Evolutionary conservation across 2,329 filamentous ascomycete genomes (phyloP).

Genomic region (Metarhizium rileyi): DNA sequence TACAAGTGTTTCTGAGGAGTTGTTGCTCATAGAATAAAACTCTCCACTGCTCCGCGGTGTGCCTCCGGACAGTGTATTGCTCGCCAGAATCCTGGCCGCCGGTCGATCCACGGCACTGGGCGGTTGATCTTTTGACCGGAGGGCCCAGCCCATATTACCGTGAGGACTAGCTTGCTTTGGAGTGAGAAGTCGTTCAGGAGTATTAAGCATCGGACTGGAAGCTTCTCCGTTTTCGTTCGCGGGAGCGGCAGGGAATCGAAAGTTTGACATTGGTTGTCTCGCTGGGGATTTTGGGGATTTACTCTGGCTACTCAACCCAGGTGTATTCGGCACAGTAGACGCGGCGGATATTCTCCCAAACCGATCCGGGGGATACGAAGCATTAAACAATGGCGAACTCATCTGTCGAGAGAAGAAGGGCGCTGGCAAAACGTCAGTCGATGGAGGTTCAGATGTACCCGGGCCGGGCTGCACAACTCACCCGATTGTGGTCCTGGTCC

Average conservation of each 20-base stretch:
- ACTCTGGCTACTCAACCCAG: slow-evolving; percentile 24
- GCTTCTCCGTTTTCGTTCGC: slow-evolving; percentile 28
- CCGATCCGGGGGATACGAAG: slow-evolving; percentile 44
- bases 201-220: slow-evolving; percentile 17
- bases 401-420: slow-evolving; percentile 34
- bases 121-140: slow-evolving; percentile 33
- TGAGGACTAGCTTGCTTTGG: slow-evolving; percentile 22
- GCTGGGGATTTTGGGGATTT: slow-evolving; percentile 26
- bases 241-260: slow-evolving; percentile 44
- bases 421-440: slow-evolving; percentile 11
- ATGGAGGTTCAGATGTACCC: not conserved
- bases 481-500: slow-evolving; percentile 28
- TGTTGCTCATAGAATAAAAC: slow-evolving; percentile 90
- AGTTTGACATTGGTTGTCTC: slow-evolving; percentile 35
- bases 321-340: slow-evolving; percentile 36
- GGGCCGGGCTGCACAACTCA: slow-evolving; percentile 16
- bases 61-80: slow-evolving; percentile 59
- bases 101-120: slow-evolving; percentile 47
- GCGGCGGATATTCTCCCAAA: slow-evolving; percentile 31
- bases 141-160: slow-evolving; percentile 27
- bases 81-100: slow-evolving; percentile 61
- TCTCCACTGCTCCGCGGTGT: slow-evolving; percentile 89
- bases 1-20: slow-evolving; percentile 84
- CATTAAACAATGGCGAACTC: slow-evolving; percentile 42
- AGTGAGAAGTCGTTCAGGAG: slow-evolving; percentile 30